phyloP scores from a whole-genome alignment of 2,329 filamentous ascomycete species.

The Hypoxylon sp. region DNA sequence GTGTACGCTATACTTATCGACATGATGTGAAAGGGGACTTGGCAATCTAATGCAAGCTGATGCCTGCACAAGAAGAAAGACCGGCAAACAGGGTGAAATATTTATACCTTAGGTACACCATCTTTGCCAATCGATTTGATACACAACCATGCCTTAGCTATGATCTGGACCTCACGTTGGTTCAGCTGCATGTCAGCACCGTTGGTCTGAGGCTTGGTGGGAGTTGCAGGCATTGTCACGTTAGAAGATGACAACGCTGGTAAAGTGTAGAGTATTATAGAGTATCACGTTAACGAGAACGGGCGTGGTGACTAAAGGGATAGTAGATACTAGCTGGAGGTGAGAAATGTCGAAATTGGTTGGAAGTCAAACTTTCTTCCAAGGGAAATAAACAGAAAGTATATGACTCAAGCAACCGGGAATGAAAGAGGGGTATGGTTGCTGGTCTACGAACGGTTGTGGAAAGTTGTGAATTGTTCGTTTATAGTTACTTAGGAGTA shows the following conservation, averaged over 20 bases:
- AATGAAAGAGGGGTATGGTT: neutral
- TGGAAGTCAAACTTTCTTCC: neutral
- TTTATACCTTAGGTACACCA: conserved; percentile 33
- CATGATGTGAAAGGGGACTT: too few relatives aligned
- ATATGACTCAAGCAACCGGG: neutral
- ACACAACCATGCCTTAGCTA: conserved; percentile 36
- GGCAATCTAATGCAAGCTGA: neutral
- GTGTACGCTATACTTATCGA: too few relatives aligned
- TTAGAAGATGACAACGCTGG: neutral
- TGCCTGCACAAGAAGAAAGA: neutral
- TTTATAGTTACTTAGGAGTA: conserved; percentile 9
- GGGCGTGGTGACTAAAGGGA: neutral
- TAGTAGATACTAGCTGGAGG: neutral
- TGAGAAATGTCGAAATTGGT: neutral
- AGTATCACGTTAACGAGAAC: neutral
- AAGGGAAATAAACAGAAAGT: neutral
- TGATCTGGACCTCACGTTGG: conserved; percentile 34
- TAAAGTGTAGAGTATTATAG: too few relatives aligned
- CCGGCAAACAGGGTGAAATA: neutral
- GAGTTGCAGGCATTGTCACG: conserved; percentile 20
- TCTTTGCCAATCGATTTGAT: conserved; percentile 28
- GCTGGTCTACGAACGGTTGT: neutral
- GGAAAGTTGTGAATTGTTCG: conserved; percentile 12
- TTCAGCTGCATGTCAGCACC: conserved; percentile 11
- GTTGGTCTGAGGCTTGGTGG: conserved; percentile 16